Evolutionary conservation across 305 asterid genomes (phyloP).

Genomic region (Rubia occidens): DNA sequence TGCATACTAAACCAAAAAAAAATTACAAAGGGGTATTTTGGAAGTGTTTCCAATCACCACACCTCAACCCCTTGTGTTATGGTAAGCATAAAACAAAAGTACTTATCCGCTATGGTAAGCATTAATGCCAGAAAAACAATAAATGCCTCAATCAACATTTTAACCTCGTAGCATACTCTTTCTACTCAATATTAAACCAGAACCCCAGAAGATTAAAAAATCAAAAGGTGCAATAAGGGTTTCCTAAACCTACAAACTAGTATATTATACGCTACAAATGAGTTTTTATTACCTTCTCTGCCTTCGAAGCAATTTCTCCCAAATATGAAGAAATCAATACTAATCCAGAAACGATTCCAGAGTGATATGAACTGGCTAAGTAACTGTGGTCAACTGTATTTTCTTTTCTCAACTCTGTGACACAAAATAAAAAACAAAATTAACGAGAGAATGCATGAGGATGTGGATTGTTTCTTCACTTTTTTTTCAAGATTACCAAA

Average conservation of each 20-base stretch:
- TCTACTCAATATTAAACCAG: background rate
- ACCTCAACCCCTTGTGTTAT: too few relatives aligned
- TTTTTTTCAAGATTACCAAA: background rate
- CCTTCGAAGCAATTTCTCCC: slow-evolving; percentile 32
- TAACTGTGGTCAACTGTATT: slow-evolving; percentile 55
- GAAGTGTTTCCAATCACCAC: too few relatives aligned
- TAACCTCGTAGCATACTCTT: background rate
- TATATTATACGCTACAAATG: slow-evolving; percentile 1
- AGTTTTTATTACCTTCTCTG: slow-evolving; percentile 39
- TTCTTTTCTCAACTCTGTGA: slow-evolving; percentile 34
- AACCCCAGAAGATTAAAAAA: background rate
- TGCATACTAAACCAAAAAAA: too few relatives aligned
- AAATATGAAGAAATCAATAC: slow-evolving; percentile 51
- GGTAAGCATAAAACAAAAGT: background rate
- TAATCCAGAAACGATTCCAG: slow-evolving; percentile 80
- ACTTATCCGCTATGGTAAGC: background rate
- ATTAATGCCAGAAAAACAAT: background rate
- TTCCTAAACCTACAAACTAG: background rate
- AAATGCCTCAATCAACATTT: background rate
- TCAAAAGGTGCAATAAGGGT: background rate
- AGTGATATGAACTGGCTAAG: slow-evolving; percentile 86
- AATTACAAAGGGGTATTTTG: too few relatives aligned
- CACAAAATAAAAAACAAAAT: background rate
- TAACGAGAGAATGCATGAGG: background rate
- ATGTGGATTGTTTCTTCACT: background rate